Evolutionary conservation across 176 grass and related monocot species (phyloP), one percentile per base, ranked within the genome.

Genomic region (Oryza australiensis): DNA sequence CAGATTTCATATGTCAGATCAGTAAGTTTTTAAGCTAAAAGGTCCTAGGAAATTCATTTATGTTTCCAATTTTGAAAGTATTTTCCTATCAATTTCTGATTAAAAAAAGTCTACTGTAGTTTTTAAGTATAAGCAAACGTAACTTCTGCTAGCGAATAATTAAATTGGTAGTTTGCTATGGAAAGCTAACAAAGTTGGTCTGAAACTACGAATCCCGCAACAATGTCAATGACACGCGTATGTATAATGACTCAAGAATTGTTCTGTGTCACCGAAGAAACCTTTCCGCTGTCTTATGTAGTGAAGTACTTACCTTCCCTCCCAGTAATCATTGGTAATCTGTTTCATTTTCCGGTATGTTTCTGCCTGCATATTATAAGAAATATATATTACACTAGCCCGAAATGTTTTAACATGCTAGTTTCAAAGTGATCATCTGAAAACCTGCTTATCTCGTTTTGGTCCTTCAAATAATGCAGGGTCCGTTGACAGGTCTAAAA

Each of bases 331-430:
- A 20, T 94, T 59, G 24, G 95, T 95, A 43, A 98, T 86, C 37
- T 95, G 38, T 91, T 86, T 98, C 95, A 98, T 98, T 89, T 84
- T 92, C 14, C 92, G 83, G 53, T 98, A 98, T 16, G 95, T 93
- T 68, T 94, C 95, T 71, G 84, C 88, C 95, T 98, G 82, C 55
- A 73, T 78, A 64, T 15, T 15, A 82, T 37, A 14, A 78, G 33
- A 80, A 76, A 9, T 41, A 84, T 78, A 74, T 30, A 72, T 82
- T 77, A 80, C 24, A 35, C 63, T 86, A 80, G 9, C 14, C 75
- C 57, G 82, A 55, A 68, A 32, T 18, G 80, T 48, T 88, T 72
- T 64, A 82, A 37, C 80, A 82, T 49, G 66, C 41, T 69, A 70
- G 67, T 72, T 9, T n/a, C 77, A 80, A 38, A 63, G 30, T 34